Evolutionary conservation across 2,329 filamentous ascomycete species (phyloP).

Genomic region (Aspergillus phoenicis): DNA sequence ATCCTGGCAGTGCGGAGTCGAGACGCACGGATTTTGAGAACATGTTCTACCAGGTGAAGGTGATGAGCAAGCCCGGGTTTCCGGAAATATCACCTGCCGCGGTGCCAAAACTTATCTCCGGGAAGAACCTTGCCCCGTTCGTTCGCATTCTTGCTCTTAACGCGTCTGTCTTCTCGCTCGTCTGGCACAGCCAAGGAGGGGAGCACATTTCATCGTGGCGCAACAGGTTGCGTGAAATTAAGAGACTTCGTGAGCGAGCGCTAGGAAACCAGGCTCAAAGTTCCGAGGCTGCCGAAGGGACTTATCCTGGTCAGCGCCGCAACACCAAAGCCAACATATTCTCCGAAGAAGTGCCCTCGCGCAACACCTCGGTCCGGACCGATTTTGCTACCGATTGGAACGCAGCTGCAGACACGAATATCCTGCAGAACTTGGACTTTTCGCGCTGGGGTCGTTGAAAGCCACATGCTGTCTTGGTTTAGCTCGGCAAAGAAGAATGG

Average conservation of each 20-base stretch:
- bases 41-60: slow-evolving; percentile 82
- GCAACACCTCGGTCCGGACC: slow-evolving; percentile 33
- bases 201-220: slow-evolving; percentile 91
- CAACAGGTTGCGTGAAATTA: slow-evolving; percentile 81
- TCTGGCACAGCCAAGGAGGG: slow-evolving; percentile 75
- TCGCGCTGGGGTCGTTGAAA: slow-evolving; percentile 45
- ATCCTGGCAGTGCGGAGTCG: slow-evolving; percentile 41
- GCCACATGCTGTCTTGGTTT: background rate
- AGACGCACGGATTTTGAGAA: slow-evolving; percentile 35
- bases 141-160: slow-evolving; percentile 89
- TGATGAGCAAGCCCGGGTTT: slow-evolving; percentile 85
- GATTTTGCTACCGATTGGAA: slow-evolving; percentile 43
- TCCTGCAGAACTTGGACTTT: slow-evolving; percentile 46
- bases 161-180: slow-evolving; percentile 86
- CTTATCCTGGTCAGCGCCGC: slow-evolving; percentile 37
- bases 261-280: slow-evolving; percentile 33
- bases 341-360: slow-evolving; percentile 38
- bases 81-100: slow-evolving; percentile 89
- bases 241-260: slow-evolving; percentile 69
- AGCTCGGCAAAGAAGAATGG: background rate
- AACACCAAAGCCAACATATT: slow-evolving; percentile 44
- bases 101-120: slow-evolving; percentile 83
- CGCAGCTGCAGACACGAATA: slow-evolving; percentile 39
- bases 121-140: slow-evolving; percentile 79
- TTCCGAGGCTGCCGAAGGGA: slow-evolving; percentile 33